Conservation (phyloP, 2,329 filamentous ascomycete genomes). For the Rutstroemia sp. region DNA sequence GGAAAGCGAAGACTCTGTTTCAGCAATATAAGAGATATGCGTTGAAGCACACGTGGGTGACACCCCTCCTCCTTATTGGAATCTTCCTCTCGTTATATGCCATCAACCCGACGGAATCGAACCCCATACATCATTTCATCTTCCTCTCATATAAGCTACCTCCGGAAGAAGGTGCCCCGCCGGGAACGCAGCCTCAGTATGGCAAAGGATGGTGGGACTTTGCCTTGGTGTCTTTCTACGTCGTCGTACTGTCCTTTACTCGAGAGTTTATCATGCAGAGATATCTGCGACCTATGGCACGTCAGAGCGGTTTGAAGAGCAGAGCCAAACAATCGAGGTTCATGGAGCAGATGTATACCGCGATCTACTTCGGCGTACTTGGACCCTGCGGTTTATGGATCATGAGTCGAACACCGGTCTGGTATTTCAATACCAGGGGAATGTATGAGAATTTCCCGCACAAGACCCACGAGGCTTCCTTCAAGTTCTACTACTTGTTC, state of each 20-base stretch:
- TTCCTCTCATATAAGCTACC: slow-evolving; percentile 83
- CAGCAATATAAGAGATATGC: slow-evolving; percentile 39
- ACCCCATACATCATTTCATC: slow-evolving; percentile 73
- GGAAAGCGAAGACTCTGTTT: slow-evolving; percentile 31
- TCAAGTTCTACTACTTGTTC: slow-evolving; percentile 95
- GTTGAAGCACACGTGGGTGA: slow-evolving; percentile 51
- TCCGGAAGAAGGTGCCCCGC: slow-evolving; percentile 31
- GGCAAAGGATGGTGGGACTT: slow-evolving; percentile 81
- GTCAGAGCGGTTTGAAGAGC: slow-evolving; percentile 58
- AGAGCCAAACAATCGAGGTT: slow-evolving; percentile 80
- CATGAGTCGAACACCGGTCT: slow-evolving; percentile 81
- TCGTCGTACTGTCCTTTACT: slow-evolving; percentile 80
- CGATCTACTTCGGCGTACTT: slow-evolving; percentile 77
- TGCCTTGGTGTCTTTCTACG: slow-evolving; percentile 84
- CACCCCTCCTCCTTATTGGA: slow-evolving; percentile 61
- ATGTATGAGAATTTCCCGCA: slow-evolving; percentile 92
- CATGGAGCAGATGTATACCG: slow-evolving; percentile 94
- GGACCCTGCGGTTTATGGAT: slow-evolving; percentile 82
- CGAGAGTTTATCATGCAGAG: slow-evolving; percentile 95
- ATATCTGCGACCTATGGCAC: slow-evolving; percentile 69
- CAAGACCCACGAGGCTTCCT: slow-evolving; percentile 65
- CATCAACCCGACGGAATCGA: slow-evolving; percentile 66
- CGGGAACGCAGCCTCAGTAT: slow-evolving; percentile 56
- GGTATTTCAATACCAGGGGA: slow-evolving; percentile 87
- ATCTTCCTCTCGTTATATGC: slow-evolving; percentile 61